These are phyloP conservation scores for Ceratocystis smalleyi DNA, from an alignment of 2,329 filamentous ascomycete species.

Conservation along the genomic window DNA sequence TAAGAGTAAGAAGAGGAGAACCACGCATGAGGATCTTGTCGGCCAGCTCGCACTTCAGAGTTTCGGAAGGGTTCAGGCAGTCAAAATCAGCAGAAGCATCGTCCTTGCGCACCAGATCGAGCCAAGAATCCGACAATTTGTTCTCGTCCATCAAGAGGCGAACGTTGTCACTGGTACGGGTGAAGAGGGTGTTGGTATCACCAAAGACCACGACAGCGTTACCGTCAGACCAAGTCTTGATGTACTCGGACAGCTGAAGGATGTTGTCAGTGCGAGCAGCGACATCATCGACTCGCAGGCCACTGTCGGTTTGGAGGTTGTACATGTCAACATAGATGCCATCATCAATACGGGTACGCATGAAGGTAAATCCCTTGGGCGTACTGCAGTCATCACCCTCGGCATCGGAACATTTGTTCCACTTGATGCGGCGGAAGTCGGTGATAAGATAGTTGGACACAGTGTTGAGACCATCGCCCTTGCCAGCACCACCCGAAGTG, in stretches of 20 bases:
- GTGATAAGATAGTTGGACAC: conserved; percentile 43
- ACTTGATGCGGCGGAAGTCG: conserved; percentile 41
- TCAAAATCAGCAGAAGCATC: conserved; percentile 30
- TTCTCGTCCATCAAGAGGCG: conserved; percentile 35
- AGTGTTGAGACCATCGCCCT: conserved; percentile 51
- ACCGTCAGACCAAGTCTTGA: conserved; percentile 38
- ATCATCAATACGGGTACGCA: conserved; percentile 37
- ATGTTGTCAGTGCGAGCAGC: conserved; percentile 43
- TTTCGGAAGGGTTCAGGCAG: conserved; percentile 43
- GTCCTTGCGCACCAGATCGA: conserved; percentile 36
- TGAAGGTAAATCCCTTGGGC: conserved; percentile 54
- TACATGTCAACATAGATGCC: conserved; percentile 44
- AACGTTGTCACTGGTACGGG: conserved; percentile 40
- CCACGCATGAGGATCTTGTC: conserved; percentile 51
- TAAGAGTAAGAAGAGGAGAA: conserved; percentile 31
- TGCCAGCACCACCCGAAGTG: conserved; percentile 46
- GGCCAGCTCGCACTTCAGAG: conserved; percentile 45
- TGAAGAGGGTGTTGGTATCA: conserved; percentile 52
- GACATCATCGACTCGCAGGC: conserved; percentile 36
- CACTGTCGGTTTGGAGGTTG: conserved; percentile 52
- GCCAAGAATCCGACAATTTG: conserved; percentile 42
- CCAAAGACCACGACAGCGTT: conserved; percentile 50
- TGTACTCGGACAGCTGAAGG: conserved; percentile 42
- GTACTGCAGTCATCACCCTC: conserved; percentile 47
- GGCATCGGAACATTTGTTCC: conserved; percentile 41